Evolutionary conservation across 2,329 filamentous ascomycete genomes (phyloP), one percentile per base, ranked within the genome.

Genomic region (Aspergillus fumigatus): DNA sequence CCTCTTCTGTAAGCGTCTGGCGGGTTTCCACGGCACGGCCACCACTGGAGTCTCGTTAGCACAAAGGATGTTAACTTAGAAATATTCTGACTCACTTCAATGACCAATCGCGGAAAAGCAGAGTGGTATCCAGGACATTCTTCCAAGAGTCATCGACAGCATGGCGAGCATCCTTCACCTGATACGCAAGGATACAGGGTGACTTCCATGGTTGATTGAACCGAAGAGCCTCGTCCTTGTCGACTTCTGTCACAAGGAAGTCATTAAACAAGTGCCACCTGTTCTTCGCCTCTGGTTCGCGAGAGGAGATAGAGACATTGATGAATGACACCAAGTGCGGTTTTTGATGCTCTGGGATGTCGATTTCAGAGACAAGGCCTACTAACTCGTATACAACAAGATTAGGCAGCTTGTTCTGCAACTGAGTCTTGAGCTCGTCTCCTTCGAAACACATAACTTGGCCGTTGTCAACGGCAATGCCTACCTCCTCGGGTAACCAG

Each of bases 191-290:
- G 4, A 97, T 88, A 11, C 90, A 92, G 0, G 94, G 94, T 51
- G 91, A 81, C 77, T 97, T 99, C 94, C 94, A 99, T 19, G 86
- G 83, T 3, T 91, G 85, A 59, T 93, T 92, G 73, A 97, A 99
- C 25, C 88, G 86, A 19, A 97, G 79, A 0, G 93, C 95, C 70
- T 99, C 93, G 59, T 92, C 87, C 27, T 84, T 83, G 32, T 87
- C 84, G 17, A 96, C 84, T 9, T 88, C 86, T 11, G 89, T 85
- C 23, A 99, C 95, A 38, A 96, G 77, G 67, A 99, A 99, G 74
- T 99, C 94, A 65, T 99, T 99, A 78, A 99, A 97, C 1, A 99
- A 76, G 74, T 97, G 91, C 95, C 95, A 99, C 65, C 88, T 87
- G 66, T 84, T 88, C 61, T 85, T 82, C 3, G 77, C 78, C 1